Conservation (phyloP, 192 early-diverging fungal species). For the Entomortierella chlamydospora region DNA sequence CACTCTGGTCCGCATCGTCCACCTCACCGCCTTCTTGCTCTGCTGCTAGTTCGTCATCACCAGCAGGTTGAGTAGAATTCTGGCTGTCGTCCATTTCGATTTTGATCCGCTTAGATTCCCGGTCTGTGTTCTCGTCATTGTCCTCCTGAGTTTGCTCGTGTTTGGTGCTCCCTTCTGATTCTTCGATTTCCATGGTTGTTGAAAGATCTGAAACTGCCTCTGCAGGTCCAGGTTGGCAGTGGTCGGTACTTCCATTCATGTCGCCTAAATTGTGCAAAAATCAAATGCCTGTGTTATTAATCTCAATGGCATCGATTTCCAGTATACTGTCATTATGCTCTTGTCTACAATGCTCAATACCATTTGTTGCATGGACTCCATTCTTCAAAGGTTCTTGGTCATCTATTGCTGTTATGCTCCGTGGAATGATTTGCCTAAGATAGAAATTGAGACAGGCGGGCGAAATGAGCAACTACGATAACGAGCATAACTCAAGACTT, state of each 20-base stretch:
- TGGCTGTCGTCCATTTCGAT: conserved; percentile 47
- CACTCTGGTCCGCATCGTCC: conserved; percentile 29
- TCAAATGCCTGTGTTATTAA: background rate
- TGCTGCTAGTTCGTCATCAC: conserved; percentile 9
- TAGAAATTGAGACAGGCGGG: background rate
- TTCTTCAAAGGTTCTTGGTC: conserved; percentile 4
- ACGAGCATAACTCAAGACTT: background rate
- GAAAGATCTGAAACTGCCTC: background rate
- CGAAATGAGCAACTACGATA: background rate
- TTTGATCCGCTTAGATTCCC: conserved; percentile 44
- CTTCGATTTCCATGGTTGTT: conserved; percentile 2
- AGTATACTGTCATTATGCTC: too few species aligned
- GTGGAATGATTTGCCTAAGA: conserved; percentile 43
- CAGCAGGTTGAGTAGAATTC: conserved; percentile 2
- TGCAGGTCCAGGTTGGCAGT: background rate
- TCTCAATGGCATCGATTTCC: background rate
- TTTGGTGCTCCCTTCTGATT: conserved; percentile 1
- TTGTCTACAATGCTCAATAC: background rate
- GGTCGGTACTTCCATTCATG: background rate
- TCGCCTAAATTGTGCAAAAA: background rate
- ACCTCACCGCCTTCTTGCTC: conserved; percentile 13
- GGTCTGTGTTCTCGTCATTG: conserved; percentile 3
- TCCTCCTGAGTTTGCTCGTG: conserved; percentile 20
- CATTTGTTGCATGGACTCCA: conserved; percentile 17
- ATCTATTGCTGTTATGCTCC: conserved; percentile 2